A percentile compares a stretch with the other conserved stretches of the same genome.
Evolutionary conservation across 1,284 basidiomycete genomes (phyloP).

Genomic region (Vanrija humicola): DNA sequence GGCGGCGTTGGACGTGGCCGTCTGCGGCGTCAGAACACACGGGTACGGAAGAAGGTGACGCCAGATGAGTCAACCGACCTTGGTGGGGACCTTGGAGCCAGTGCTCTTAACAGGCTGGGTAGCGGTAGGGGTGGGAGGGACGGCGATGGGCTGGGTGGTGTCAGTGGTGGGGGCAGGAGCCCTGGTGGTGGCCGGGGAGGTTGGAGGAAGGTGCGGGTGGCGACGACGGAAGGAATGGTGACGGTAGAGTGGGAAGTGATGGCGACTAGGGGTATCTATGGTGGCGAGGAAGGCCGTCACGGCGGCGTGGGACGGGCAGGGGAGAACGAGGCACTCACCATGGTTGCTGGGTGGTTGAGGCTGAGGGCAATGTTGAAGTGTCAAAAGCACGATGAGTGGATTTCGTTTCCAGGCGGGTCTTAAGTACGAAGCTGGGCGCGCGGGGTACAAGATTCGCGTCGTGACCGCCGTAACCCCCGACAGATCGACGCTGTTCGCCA

Average conservation of each 20-base stretch:
- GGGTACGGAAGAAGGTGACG: no score
- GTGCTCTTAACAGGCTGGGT: not conserved
- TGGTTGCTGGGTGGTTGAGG: slow-evolving; percentile 21
- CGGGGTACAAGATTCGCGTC: no score
- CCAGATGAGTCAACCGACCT: not conserved
- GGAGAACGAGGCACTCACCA: slow-evolving; percentile 19
- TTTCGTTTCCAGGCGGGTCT: no score
- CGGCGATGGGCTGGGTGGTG: slow-evolving; percentile 51
- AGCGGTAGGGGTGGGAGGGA: slow-evolving; percentile 51
- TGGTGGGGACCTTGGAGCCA: slow-evolving; percentile 63
- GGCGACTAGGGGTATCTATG: not conserved
- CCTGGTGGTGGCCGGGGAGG: slow-evolving; percentile 45
- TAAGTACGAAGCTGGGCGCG: no score
- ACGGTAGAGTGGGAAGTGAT: not conserved
- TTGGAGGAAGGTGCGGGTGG: not conserved
- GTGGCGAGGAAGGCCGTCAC: not conserved
- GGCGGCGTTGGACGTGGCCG: not conserved
- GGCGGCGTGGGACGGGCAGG: no score
- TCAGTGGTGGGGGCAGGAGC: slow-evolving; percentile 55
- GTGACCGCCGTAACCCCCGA: no score
- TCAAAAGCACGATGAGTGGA: not conserved
- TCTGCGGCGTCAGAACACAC: no score
- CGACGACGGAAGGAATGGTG: not conserved
- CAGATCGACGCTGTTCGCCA: no score
- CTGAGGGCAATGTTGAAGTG: slow-evolving; percentile 14